phyloP scores from a whole-genome alignment of 768 basidiomycete genomes.

The Mycena leptocephala region DNA sequence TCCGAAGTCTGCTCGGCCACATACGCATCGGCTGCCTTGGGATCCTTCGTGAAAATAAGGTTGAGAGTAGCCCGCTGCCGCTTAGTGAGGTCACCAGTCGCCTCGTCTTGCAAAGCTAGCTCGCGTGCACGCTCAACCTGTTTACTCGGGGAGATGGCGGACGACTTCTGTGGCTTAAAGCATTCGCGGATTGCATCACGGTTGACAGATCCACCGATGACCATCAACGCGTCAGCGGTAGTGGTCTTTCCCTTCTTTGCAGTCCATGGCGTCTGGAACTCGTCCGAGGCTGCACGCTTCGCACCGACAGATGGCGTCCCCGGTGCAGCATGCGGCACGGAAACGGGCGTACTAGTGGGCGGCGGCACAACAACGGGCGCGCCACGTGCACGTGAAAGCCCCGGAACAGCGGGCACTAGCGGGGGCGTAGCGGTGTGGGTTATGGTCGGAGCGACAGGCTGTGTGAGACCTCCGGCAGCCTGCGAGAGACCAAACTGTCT shows the following conservation, averaged over 20 bases:
- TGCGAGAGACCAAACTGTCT: too few species aligned
- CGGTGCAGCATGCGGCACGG: too few species aligned
- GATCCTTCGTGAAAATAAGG: constrained; percentile 9
- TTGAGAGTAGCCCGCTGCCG: neutral
- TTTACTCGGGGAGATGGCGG: constrained; percentile 11
- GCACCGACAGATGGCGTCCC: too few species aligned
- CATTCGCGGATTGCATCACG: neutral
- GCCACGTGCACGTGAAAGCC: too few species aligned
- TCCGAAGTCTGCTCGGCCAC: constrained; percentile 4
- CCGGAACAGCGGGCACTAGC: too few species aligned
- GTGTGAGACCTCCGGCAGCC: too few species aligned
- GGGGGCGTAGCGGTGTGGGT: too few species aligned
- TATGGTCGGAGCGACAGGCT: too few species aligned
- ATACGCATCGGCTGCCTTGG: neutral
- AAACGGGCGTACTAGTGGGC: too few species aligned
- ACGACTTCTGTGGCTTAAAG: constrained; percentile 14
- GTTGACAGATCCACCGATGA: constrained; percentile 5
- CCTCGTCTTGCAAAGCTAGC: neutral
- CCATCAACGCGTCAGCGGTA: neutral
- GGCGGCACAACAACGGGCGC: too few species aligned
- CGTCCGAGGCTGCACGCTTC: too few species aligned
- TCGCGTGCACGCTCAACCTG: neutral
- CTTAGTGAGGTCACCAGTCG: neutral
- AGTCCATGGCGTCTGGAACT: neutral
- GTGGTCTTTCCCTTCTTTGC: neutral